A percentile compares a stretch with the other conserved stretches of the same genome.
phyloP scores from a whole-genome alignment of 2,329 filamentous ascomycete species.

The Aureobasidium melanogenum region DNA sequence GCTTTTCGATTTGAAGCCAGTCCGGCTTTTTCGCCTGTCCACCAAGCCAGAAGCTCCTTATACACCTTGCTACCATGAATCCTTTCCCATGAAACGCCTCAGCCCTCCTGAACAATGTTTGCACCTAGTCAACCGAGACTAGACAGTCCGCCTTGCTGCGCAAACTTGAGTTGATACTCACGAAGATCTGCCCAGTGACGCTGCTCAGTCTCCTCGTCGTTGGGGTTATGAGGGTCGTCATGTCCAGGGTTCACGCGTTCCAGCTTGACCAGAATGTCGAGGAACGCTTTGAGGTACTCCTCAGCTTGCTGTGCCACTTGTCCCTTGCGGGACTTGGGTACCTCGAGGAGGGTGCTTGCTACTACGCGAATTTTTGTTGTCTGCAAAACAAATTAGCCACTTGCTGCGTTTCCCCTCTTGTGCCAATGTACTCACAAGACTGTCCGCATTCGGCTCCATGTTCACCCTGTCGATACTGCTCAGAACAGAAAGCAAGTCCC shows the following conservation, averaged over 20 bases:
- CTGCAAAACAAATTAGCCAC: constrained; percentile 30
- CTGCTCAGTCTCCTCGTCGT: constrained; percentile 67
- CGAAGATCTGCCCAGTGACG: constrained; percentile 69
- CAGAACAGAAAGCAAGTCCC: constrained; percentile 66
- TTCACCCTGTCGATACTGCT: constrained; percentile 73
- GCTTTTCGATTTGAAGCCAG: background rate
- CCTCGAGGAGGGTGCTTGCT: constrained; percentile 67
- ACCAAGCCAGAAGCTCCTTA: background rate
- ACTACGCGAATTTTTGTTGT: constrained; percentile 81
- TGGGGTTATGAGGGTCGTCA: constrained; percentile 23
- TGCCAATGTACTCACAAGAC: constrained; percentile 46
- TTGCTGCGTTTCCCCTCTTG: constrained; percentile 3
- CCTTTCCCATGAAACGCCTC: background rate
- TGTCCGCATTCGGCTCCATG: constrained; percentile 64
- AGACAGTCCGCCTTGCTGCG: constrained; percentile 52
- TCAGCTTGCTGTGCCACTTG: constrained; percentile 52
- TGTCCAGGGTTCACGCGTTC: constrained; percentile 52
- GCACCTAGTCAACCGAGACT: constrained; percentile 19
- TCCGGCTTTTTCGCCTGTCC: background rate
- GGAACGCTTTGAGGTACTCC: constrained; percentile 61
- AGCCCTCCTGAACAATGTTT: background rate
- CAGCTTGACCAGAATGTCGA: constrained; percentile 65
- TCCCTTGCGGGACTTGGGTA: constrained; percentile 45
- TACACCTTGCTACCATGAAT: background rate
- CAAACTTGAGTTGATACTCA: constrained; percentile 67